Conservation (phyloP, 2,329 filamentous ascomycete genomes). For the Chalaropsis thielavioides region DNA sequence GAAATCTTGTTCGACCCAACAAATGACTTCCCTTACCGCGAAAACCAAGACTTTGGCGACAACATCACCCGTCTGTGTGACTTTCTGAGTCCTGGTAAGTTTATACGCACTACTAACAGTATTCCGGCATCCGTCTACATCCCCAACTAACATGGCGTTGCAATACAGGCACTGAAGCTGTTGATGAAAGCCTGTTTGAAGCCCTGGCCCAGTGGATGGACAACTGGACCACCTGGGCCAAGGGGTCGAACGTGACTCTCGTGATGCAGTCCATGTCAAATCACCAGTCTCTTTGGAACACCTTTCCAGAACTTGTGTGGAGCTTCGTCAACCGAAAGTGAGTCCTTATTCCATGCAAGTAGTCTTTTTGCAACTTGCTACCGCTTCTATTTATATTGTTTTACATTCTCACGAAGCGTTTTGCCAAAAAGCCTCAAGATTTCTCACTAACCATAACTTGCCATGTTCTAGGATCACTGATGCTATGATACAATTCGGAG, state of each 20-base stretch:
- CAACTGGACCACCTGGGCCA: conserved; percentile 31
- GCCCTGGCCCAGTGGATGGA: conserved; percentile 38
- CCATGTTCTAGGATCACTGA: neutral
- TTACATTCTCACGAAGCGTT: neutral
- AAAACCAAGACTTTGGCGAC: conserved; percentile 24
- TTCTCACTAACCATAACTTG: neutral
- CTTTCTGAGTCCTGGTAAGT: conserved; percentile 26
- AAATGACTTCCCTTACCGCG: conserved; percentile 33
- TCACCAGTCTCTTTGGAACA: conserved; percentile 37
- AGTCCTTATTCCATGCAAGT: neutral
- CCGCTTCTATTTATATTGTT: neutral
- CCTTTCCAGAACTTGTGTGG: conserved; percentile 37
- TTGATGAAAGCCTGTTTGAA: conserved; percentile 32
- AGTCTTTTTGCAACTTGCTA: neutral
- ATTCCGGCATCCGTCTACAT: neutral
- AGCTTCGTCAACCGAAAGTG: conserved; percentile 22
- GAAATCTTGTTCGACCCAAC: conserved; percentile 29
- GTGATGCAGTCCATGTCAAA: conserved; percentile 31
- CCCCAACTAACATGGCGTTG: conserved; percentile 24
- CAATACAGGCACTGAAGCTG: conserved; percentile 19
- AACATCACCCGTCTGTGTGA: conserved; percentile 27
- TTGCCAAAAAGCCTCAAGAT: neutral
- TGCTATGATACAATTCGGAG: neutral
- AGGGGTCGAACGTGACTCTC: conserved; percentile 24
- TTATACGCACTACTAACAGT: conserved; percentile 20